Conservation (phyloP, 192 early-diverging fungal species). For the Chytriomyces confervae region DNA sequence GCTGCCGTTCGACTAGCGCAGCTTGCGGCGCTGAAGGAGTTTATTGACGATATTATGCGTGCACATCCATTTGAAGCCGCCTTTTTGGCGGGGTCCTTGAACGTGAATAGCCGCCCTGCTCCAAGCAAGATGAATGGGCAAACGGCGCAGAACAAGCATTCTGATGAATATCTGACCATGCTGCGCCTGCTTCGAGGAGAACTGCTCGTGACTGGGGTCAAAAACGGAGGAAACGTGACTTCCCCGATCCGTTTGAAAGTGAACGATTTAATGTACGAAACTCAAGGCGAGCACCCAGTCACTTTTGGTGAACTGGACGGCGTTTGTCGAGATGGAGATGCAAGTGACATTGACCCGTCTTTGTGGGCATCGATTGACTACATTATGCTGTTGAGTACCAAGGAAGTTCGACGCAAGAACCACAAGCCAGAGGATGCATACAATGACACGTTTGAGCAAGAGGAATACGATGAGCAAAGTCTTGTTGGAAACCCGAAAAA, state of each 20-base stretch:
- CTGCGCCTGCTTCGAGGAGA: slow-evolving; percentile 41
- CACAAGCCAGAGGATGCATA: background rate
- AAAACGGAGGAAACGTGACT: background rate
- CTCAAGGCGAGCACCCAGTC: slow-evolving; percentile 74
- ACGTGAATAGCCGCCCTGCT: slow-evolving; percentile 63
- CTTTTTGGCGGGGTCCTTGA: slow-evolving; percentile 73
- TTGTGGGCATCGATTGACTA: slow-evolving; percentile 12
- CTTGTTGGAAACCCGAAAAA: background rate
- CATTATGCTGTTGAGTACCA: background rate
- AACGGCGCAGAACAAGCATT: background rate
- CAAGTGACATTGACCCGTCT: background rate
- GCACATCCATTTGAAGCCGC: slow-evolving; percentile 59
- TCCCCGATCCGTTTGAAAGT: slow-evolving; percentile 32
- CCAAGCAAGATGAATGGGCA: background rate
- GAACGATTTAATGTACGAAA: slow-evolving; percentile 62
- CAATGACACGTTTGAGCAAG: background rate
- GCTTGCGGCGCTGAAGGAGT: slow-evolving; percentile 67
- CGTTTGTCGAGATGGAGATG: background rate
- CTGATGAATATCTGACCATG: slow-evolving; percentile 47
- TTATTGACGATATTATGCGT: slow-evolving; percentile 61
- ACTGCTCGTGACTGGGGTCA: slow-evolving; percentile 1
- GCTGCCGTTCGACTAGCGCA: slow-evolving; percentile 67
- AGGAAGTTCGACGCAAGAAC: background rate
- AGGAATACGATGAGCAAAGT: background rate
- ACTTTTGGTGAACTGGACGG: slow-evolving; percentile 74